Conservation (phyloP, 129 eudicot species). For the Pittosporum tobira region DNA sequence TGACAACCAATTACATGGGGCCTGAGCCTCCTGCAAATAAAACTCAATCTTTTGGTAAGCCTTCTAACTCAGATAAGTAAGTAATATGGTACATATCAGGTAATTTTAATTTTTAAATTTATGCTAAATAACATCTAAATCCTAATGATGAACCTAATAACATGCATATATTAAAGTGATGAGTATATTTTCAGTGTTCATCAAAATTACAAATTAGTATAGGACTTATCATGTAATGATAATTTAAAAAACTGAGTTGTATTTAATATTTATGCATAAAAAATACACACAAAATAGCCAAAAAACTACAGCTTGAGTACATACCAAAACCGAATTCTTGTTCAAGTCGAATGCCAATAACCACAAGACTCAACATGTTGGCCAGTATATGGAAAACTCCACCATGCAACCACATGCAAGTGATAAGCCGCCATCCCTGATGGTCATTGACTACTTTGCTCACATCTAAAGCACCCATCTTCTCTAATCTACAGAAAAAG, state of each 20-base stretch:
- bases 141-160: background rate
- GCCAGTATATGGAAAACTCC: conserved; percentile 82
- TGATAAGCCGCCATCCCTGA: conserved; percentile 79
- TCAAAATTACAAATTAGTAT: background rate
- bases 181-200: no score
- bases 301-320: conserved; percentile 12
- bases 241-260: background rate
- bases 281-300: background rate
- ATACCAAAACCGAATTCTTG: conserved; percentile 92
- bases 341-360: conserved; percentile 88
- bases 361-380: conserved; percentile 81
- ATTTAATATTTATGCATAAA: background rate
- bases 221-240: background rate
- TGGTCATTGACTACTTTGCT: conserved; percentile 56
- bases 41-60: no score
- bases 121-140: background rate
- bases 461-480: conserved; percentile 94
- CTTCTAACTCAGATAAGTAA: no score
- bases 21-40: no score
- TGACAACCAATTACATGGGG: no score
- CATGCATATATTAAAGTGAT: background rate
- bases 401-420: conserved; percentile 95
- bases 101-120: no score
- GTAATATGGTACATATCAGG: no score
- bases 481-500: conserved; percentile 44